These are phyloP conservation scores for Musa itinerans DNA, from an alignment of 176 grass and related monocot species.

Conservation along the genomic window DNA sequence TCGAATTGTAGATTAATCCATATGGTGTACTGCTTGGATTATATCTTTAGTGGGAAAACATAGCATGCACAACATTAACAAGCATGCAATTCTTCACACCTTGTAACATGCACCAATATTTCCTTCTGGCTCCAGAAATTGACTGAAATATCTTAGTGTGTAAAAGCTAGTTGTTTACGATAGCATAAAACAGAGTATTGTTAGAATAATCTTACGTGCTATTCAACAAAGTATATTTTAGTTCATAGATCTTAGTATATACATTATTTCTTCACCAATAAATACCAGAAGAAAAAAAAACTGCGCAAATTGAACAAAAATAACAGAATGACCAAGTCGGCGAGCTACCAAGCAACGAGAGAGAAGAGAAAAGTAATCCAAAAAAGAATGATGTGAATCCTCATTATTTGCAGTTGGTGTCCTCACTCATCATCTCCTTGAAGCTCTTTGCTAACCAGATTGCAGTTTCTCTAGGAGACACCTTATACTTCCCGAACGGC, in stretches of 20 bases:
- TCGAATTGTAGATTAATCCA: too few relatives aligned
- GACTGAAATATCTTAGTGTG: too few relatives aligned
- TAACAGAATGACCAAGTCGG: neutral
- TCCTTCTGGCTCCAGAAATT: too few relatives aligned
- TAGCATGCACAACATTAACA: too few relatives aligned
- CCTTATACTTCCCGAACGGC: conserved; percentile 89
- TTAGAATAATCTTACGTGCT: too few relatives aligned
- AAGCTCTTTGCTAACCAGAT: conserved; percentile 99
- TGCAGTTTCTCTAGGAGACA: conserved; percentile 92
- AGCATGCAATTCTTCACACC: too few relatives aligned
- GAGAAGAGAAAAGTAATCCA: neutral
- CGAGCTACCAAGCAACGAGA: conserved; percentile 18
- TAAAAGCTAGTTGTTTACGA: too few relatives aligned
- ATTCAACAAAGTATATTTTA: neutral
- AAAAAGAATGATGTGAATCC: conserved; percentile 10
- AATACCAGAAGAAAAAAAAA: neutral
- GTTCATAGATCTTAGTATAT: neutral
- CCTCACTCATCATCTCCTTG: conserved; percentile 94
- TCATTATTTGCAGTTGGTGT: conserved; percentile 45
- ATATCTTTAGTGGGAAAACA: too few relatives aligned
- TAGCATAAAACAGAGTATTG: too few relatives aligned
- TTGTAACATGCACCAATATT: too few relatives aligned
- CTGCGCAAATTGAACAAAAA: neutral
- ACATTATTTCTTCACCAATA: neutral
- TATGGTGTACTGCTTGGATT: too few relatives aligned